Evolutionary conservation across 2,329 filamentous ascomycete species (phyloP), one percentile per base, ranked within the genome.

Genomic region (Fusarium buharicum): DNA sequence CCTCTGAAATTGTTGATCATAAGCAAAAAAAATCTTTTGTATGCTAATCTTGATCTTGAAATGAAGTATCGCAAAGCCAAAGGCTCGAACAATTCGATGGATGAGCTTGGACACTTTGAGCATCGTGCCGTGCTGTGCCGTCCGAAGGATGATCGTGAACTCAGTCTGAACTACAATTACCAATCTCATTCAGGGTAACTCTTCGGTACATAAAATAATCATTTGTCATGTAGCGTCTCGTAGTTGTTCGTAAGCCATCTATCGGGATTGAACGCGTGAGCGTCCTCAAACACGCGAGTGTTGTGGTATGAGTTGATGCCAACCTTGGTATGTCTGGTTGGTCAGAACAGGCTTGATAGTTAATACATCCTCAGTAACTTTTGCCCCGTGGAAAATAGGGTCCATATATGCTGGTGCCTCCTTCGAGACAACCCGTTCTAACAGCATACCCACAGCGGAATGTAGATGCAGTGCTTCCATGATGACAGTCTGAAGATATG

Each of bases 381-480:
- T 59, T 61, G 6, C 61, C 54, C 17, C 48, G 22, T 8, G 61
- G 57, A 18, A 64, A 66, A 31, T 47, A 65, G 9, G 33, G 44
- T 4, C 62, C 62, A 5, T 43, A 27, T 3, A 60, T 59, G 1
- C 34, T 60, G n/a, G 51, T 34, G n/a, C 55, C 62, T 6, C 62
- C 54, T 18, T 55, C 43, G 4, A 60, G 11, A 66, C 56, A 1
- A 59, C 50, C 0, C 57, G 62, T 18, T 61, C 62, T 1, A 66
- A 39, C 6, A 55, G 57, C 0, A 55, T 28, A 0, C 61, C 50
- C 0, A 55, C 58, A 8, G 62, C 57, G 16, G 62, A 60, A 31
- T 64, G 60, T 40, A 64, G 50, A n/a, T 57, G 60, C 34, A 66
- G 16, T 8, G 62, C 56, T 40, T 66, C 62, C 20, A 64, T 66